phyloP scores from a whole-genome alignment of 176 grass and related monocot genomes.

The sorghum (Sorghum bicolor) region DNA sequence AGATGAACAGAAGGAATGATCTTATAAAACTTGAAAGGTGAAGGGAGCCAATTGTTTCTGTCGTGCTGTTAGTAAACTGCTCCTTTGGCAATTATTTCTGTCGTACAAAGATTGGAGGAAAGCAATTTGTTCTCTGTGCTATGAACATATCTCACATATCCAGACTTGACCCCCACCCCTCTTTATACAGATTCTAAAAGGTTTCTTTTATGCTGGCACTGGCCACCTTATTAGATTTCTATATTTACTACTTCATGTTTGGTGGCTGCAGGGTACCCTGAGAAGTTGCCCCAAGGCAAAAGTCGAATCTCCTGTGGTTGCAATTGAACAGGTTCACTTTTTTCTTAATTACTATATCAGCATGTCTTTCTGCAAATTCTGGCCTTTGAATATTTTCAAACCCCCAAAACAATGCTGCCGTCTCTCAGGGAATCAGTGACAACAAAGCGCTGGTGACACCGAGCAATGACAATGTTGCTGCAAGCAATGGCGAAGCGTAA shows the following conservation, averaged over 20 bases:
- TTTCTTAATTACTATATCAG: not conserved
- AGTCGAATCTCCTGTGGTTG: slow-evolving; percentile 38
- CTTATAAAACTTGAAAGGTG: slow-evolving; percentile 3
- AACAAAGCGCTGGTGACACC: slow-evolving; percentile 16
- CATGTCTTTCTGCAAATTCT: not conserved
- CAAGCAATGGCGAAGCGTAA: slow-evolving; percentile 39
- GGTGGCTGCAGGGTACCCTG: slow-evolving; percentile 59
- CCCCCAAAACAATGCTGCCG: slow-evolving; percentile 15
- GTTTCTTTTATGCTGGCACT: not conserved
- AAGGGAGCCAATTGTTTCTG: not conserved
- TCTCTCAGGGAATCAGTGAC: slow-evolving; percentile 23
- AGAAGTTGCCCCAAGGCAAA: slow-evolving; percentile 65
- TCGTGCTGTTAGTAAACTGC: not conserved
- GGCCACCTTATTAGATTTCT: not conserved
- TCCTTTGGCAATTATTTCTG: slow-evolving; percentile 14
- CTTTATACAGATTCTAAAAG: too few relatives aligned
- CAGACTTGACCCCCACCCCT: not conserved
- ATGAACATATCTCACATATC: not conserved
- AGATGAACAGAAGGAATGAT: slow-evolving; percentile 2
- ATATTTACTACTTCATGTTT: slow-evolving; percentile 20
- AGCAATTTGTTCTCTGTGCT: not conserved
- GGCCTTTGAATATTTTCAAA: not conserved
- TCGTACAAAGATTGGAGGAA: not conserved
- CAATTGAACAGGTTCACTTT: slow-evolving; percentile 52
- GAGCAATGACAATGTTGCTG: slow-evolving; percentile 12